Evolutionary conservation across 1,139 yeast species (phyloP), one percentile per base, ranked within the genome.

Genomic region (Zygosaccharomyces pseudobailii): DNA sequence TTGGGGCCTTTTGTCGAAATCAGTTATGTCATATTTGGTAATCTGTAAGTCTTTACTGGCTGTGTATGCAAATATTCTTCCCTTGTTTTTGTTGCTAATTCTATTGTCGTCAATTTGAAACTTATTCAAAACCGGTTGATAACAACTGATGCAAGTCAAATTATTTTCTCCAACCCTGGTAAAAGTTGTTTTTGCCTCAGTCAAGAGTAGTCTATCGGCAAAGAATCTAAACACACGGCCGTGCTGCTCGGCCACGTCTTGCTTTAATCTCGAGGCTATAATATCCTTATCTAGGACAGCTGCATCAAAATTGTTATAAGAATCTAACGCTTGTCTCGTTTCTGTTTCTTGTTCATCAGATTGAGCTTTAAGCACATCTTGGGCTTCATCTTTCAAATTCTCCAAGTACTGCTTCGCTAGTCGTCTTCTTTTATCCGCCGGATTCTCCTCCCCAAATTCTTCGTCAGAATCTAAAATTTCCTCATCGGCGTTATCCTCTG

Each of bases 351-450:
- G 51, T n/a, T 36, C 48, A 9, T 51, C 58, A 3, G 44, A 53
- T 8, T 44, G 46, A 6, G 45, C 42, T 7, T 41, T 40, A 19
- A 36, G 31, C 13, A 43, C 47, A 10, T 63, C 74, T 27, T 75
- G 80, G 19, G 75, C 73, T 53, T 81, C 87, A 3, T 70, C 68
- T 62, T 84, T 81, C 59, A 92, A 70, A 61, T 87, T 87, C 40
- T 86, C 92, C 56, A 92, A 72, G 67, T 92, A 92, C 66, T 90
- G 95, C 66, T 89, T 89, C 20, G 98, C 98, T 54, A 92, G 73
- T 61, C 97, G 74, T 70, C 97, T 80, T 69, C 99, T 80, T 67
- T 88, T 90, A 61, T 92, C 98, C 0, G 96, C 95, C 20, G 90
- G 95, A 44, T 80, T 81, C 66, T 92, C 98, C 25, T 74, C 76